Base-by-base conservation (phyloP, 805 yeast species). In the Spathaspora boniae region DNA sequence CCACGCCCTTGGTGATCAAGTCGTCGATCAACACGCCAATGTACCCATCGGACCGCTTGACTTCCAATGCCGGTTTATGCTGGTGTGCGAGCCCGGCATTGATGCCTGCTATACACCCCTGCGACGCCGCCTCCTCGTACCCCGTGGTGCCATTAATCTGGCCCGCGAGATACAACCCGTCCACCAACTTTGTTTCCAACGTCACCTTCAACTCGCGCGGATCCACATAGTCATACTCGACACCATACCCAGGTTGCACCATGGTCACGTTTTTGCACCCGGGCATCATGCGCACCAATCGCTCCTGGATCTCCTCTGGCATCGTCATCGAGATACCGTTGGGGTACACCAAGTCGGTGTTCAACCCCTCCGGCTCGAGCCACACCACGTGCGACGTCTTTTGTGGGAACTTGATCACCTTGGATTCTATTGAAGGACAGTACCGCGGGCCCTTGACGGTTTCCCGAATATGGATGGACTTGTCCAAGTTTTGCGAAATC, bases 121-220 rank as follows among this genome's bases (percentile, higher is more conserved):
- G 98, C 0, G 98, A 84, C 2, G 96, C 96, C 0, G 99, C 99
- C 56, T 93, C 99, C 62, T 93, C 99, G 50, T 93, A 93, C 0
- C 99, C 99, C 0, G 99, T 93, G 0, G 99, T 93, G 22, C 99
- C 99, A 53, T 93, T 93, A 27, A 93, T 93, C 58, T 93, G 99
- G 1, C 99, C 99, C 0, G 98, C 99, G 29, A 93, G 65, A 55
- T 63, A 93, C 24, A 93, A 60, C 0, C 97, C 97, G 8, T 70
- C 61, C 2, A 93, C 78, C 3, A 74, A 58, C 49, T 86, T 88
- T 0, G 98, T 86, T 52, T 91, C 96, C 31, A 93, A 60, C 0
- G 94, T 84, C 29, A 69, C 72, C 36, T 71, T 70, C 37, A 93
- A 68, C 51, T 89, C 96, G 44, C 95, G 72, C 2, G 99, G 98